Base-by-base conservation (phyloP, 2,329 filamentous ascomycete species). In the Pestalotiopsis sp. region DNA sequence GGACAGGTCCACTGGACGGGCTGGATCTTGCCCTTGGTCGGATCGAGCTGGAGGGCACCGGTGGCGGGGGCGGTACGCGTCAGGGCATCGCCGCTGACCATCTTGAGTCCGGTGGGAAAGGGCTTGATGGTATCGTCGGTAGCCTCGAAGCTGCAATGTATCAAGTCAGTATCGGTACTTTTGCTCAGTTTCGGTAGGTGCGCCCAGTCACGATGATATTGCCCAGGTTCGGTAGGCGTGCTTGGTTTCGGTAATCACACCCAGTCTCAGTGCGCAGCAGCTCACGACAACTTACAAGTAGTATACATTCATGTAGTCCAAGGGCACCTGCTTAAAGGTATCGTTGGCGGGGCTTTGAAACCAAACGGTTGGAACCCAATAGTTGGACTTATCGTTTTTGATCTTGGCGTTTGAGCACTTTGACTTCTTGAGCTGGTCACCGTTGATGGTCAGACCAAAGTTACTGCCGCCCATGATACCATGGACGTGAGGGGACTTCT, bases 361-460 rank as follows among this genome's bases (percentile, higher is more conserved):
- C 81, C 90, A 94, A 2, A 95, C 81, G 31, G 84, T 83, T 1
- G 93, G 92, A 67, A 91, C 89, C 93, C 93, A 95, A 83, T 95
- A 95, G 79, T 91, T 91, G 72, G 88, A 92, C 76, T 89, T 84
- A 80, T 94, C 92, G 66, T 87, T 88, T 73, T 86, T 88, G 76
- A 93, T 84, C 69, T 86, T 85, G 77, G 92, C 91, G 39, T 90
- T 93, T 64, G 89, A 92, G 84, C 93, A 95, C 36, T 86, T 85
- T 27, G 91, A 93, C 67, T 84, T 77, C 69, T 83, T 70, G 36
- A 92, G 84, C 58, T 87, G 83, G 68, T 88, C 82, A 73, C 89
- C 92, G 55, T 85, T 88, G 76, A 91, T 89, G 65, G 79, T 84
- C 72, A 88, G 81, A 71, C 86, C 83, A 74, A 94, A 94, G 72